Percentiles rank a stretch among this genome's conserved stretches.
Conservation (phyloP, 805 yeast species). For the Candida suzukii region DNA sequence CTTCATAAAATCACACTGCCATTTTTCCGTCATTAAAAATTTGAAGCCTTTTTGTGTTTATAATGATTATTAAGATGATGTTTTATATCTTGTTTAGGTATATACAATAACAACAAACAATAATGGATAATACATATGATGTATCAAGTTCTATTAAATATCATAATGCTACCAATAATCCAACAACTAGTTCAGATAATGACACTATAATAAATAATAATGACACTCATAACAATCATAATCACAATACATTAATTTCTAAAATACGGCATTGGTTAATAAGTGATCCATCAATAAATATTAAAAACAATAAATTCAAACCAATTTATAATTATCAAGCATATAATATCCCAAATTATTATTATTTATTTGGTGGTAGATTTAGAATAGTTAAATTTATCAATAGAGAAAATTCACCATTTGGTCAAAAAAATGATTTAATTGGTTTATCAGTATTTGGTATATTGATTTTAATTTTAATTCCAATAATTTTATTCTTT, state of each 20-base stretch:
- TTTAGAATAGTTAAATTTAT: slow-evolving; percentile 33
- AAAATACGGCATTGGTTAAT: too few relatives aligned
- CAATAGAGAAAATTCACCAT: background rate
- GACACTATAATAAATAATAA: too few relatives aligned
- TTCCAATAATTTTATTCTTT: slow-evolving; percentile 46
- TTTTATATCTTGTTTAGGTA: too few relatives aligned
- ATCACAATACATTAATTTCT: too few relatives aligned
- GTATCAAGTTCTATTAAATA: background rate
- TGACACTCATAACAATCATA: too few relatives aligned
- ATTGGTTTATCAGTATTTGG: background rate
- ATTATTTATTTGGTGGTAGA: slow-evolving; percentile 64
- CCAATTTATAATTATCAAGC: slow-evolving; percentile 34
- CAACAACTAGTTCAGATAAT: too few relatives aligned
- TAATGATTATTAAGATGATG: too few relatives aligned
- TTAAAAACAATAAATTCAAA: background rate
- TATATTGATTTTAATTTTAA: slow-evolving; percentile 3
- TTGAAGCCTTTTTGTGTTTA: too few relatives aligned
- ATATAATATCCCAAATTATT: slow-evolving; percentile 31
- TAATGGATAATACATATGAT: background rate
- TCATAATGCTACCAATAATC: too few relatives aligned
- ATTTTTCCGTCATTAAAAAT: too few relatives aligned
- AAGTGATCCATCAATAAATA: background rate
- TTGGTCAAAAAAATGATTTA: background rate
- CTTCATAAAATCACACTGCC: too few relatives aligned
- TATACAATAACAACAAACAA: too few relatives aligned